Evolutionary conservation across 441 rosid species (phyloP).

Genomic region (Aleurites moluccanus): DNA sequence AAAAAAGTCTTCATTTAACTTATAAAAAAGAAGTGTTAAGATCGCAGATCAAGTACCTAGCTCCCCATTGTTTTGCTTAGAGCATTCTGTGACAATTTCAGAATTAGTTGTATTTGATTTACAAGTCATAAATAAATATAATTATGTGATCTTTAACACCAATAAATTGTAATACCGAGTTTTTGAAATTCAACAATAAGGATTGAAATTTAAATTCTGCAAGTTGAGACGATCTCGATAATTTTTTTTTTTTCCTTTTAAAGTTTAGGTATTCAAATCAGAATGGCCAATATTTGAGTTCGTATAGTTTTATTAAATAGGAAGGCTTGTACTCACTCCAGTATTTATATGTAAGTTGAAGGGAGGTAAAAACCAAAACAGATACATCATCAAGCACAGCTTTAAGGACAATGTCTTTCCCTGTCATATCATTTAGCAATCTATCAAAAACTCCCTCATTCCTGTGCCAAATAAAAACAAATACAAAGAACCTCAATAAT

Average conservation of each 20-base stretch:
- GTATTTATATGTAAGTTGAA: slow-evolving; percentile 12
- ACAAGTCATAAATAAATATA: no score
- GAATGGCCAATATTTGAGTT: neutral
- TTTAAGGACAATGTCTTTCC: neutral
- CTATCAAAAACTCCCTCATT: neutral
- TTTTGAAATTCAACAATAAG: no score
- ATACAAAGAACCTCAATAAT: neutral
- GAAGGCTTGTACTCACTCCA: slow-evolving; percentile 13
- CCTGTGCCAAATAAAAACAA: slow-evolving; percentile 2
- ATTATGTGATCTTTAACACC: no score
- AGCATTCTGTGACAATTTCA: no score
- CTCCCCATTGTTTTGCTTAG: no score
- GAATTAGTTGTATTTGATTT: no score
- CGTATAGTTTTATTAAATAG: neutral
- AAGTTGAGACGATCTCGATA: no score
- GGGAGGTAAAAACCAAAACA: slow-evolving; percentile 17
- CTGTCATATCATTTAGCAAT: neutral
- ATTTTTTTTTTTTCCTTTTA: no score
- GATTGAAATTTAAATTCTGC: no score
- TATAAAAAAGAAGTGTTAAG: no score
- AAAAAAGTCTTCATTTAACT: neutral
- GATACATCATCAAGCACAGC: neutral
- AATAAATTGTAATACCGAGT: no score
- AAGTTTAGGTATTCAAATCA: neutral
- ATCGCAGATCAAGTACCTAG: no score